Evolutionary conservation across 2,329 filamentous ascomycete genomes (phyloP), one percentile per base, ranked within the genome.

Genomic region (Arthrobotrys sphaeroides): DNA sequence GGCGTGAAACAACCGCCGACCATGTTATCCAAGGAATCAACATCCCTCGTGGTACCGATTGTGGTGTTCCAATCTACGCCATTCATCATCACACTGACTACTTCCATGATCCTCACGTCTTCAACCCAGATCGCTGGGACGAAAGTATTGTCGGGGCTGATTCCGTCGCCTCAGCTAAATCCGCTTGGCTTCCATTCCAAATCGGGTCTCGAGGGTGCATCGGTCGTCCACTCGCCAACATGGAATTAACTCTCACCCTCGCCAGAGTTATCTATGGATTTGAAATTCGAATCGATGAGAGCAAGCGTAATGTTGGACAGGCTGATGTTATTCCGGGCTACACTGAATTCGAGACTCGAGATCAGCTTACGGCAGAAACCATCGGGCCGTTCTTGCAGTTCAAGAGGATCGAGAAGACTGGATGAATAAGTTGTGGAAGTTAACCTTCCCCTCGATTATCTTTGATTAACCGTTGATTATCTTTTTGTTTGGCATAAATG

Each of bases 101-200:
- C 83, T 91, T 86, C 82, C 85, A 87, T 0, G 83, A 85, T 24
- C 86, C 90, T 0, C 89, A 86, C 78, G 80, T 82, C 0, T 91
- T 87, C 80, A 80, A 85, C 1, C 90, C 90, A 0, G 89, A 91
- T 83, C 86, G 90, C 22, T 91, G 90, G 90, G 57, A 69, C 20
- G 73, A 76, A 28, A 61, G 28, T 13, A 59, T 74, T 10, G 70
- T 68, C 5, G 70, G 70, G 2, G 28, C 22, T 5, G 70, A 88
- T 1, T 80, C 82, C 55, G 83, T 88, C 0, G 83, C 84, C 1
- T 79, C 84, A 2, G 90, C 90, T 1, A 87, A 90, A 62, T 86
- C 85, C 36, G 91, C 91, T 0, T 94, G 91, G 82, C 92, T 90
- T 77, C 90, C 92, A 0, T 93, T 92, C 79, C 89, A 87, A 49